Conservation (phyloP, 257 asterid genomes). For the Striga asiatica region DNA sequence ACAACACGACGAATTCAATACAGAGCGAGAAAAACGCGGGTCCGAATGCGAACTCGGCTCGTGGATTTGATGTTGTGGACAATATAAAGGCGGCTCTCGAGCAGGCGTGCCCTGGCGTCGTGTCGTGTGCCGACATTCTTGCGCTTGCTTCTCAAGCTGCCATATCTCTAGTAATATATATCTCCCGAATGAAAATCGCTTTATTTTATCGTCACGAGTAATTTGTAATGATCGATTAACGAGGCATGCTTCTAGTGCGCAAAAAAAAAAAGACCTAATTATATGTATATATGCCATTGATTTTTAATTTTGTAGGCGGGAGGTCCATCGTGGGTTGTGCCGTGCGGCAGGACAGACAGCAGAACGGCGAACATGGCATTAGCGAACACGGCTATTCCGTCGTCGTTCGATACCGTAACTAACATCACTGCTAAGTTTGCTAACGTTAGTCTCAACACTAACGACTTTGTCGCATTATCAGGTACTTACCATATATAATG, state of each 20-base stretch:
- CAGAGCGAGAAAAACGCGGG: constrained; percentile 45
- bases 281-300: too few species aligned
- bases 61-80: constrained; percentile 55
- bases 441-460: constrained; percentile 36
- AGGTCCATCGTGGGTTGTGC: constrained; percentile 59
- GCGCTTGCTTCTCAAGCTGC: constrained; percentile 53
- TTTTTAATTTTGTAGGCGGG: constrained; percentile 29
- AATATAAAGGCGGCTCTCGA: constrained; percentile 46
- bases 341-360: constrained; percentile 59
- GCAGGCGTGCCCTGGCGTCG: constrained; percentile 43
- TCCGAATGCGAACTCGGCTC: constrained; percentile 39
- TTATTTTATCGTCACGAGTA: too few species aligned
- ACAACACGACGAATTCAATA: constrained; percentile 23
- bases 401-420: constrained; percentile 38
- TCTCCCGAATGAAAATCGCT: too few species aligned
- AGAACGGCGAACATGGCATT: constrained; percentile 38
- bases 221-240: too few species aligned
- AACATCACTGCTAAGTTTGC: constrained; percentile 43
- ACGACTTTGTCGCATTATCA: constrained; percentile 54
- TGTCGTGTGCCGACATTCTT: constrained; percentile 61
- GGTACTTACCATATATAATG: too few species aligned
- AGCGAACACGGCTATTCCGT: constrained; percentile 48
- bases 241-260: too few species aligned
- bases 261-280: too few species aligned
- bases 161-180: constrained; percentile 38